Evolutionary conservation across 1,284 basidiomycete species (phyloP).

Genomic region (Moniliophthora roreri): DNA sequence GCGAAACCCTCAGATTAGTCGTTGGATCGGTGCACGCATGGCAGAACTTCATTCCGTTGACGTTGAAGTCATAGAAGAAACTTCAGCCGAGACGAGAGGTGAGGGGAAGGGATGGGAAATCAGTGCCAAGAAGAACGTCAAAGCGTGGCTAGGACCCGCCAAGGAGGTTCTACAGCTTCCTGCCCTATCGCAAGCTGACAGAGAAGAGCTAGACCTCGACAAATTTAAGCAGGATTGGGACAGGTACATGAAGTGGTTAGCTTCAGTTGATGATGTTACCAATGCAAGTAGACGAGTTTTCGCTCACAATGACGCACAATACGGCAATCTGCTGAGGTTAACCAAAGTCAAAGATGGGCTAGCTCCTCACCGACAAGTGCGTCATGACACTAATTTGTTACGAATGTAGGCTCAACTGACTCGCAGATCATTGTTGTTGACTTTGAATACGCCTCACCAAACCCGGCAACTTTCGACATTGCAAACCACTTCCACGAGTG

Average conservation of each 20-base stretch:
- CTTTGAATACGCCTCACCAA: slow-evolving; percentile 91
- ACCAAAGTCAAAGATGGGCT: slow-evolving; percentile 52
- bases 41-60: slow-evolving; percentile 92
- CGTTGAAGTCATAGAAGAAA: slow-evolving; percentile 61
- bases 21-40: slow-evolving; percentile 89
- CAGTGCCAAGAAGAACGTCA: slow-evolving; percentile 59
- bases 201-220: slow-evolving; percentile 57
- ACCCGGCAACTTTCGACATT: slow-evolving; percentile 89
- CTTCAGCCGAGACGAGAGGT: slow-evolving; percentile 33
- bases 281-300: slow-evolving; percentile 69
- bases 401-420: slow-evolving; percentile 11
- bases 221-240: slow-evolving; percentile 65
- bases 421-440: slow-evolving; percentile 88
- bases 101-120: slow-evolving; percentile 57
- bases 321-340: slow-evolving; percentile 86
- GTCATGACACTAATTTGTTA: slow-evolving; percentile 18
- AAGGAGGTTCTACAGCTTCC: slow-evolving; percentile 62
- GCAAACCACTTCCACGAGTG: slow-evolving; percentile 97
- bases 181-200: slow-evolving; percentile 39
- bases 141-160: slow-evolving; percentile 64
- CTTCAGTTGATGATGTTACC: slow-evolving; percentile 54
- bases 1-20: slow-evolving; percentile 70
- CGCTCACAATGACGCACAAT: slow-evolving; percentile 92
- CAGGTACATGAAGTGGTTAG: slow-evolving; percentile 68
- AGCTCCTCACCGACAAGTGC: slow-evolving; percentile 70